Evolutionary conservation across 2,329 filamentous ascomycete species (phyloP), one percentile per base, ranked within the genome.

Genomic region (Emergomyces pasteurianus): DNA sequence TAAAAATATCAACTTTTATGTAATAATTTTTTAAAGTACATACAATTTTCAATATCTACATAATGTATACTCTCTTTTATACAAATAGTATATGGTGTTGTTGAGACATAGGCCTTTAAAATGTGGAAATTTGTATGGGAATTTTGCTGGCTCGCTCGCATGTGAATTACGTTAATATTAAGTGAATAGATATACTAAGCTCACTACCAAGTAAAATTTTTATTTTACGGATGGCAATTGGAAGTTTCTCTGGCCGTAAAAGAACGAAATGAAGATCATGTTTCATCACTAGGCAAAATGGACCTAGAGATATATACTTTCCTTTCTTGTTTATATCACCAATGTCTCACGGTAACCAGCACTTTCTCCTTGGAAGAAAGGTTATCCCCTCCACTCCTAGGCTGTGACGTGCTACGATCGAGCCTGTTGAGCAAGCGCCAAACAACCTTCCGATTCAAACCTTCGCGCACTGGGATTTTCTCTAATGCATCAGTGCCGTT

Each of bases 401-500:
- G 26, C 57, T 53, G 46, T 31, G 54, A 73, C 71, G 88, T 72
- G 60, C 86, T 77, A 54, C 83, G 81, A 78, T 88, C 91, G 16
- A 90, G 81, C 66, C 89, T 86, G 49, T 71, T 75, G 38, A 84
- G 73, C 61, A 83, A 67, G 64, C 76, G 74, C 74, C 77, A 78
- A 3, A 84, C 80, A 49, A 77, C 72, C 75, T 92, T 95, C 61
- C 90, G 81, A 78, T 94, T 95, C 77, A 95, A 82, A 6, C 89
- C 88, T 75, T 96, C 90, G 61, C 87, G 82, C n/a, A 94, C 78
- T 1, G 88, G 84, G 65, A 99, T 88, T 67, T 92, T 86, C 76
- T 99, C 94, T 62, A 97, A 79, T 2, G 92, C 86, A 69, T 88
- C 86, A 61, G 81, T 83, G 0, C 94, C 94, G 72, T 97, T 92